A percentile compares a stretch with the other conserved stretches of the same genome.
Conservation (phyloP, 108 stramenopile species). For the Stephanodiscus triporus region DNA sequence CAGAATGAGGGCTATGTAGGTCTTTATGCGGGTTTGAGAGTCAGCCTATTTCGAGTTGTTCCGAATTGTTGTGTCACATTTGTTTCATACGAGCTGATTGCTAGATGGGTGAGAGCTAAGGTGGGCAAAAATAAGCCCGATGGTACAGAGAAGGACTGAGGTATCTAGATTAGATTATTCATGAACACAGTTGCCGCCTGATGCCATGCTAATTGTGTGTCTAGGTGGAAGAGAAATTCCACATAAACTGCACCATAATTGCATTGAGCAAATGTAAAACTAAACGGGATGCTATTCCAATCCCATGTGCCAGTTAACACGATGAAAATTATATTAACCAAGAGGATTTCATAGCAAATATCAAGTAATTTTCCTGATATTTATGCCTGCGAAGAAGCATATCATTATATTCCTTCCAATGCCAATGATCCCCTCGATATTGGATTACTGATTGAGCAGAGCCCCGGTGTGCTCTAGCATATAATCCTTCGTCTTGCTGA, state of each 20-base stretch:
- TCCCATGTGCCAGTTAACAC: neutral
- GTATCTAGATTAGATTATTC: too few relatives aligned
- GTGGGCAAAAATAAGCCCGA: neutral
- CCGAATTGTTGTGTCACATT: constrained; percentile 92
- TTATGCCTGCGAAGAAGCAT: neutral
- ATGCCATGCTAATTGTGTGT: neutral
- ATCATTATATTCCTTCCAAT: neutral
- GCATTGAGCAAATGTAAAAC: neutral
- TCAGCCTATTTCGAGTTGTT: constrained; percentile 81
- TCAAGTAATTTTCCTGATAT: neutral
- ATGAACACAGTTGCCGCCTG: too few relatives aligned
- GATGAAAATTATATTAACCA: neutral
- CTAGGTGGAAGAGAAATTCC: neutral
- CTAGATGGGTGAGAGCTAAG: constrained; percentile 63
- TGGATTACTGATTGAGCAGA: constrained; percentile 31
- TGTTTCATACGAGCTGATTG: constrained; percentile 82
- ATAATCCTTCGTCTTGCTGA: constrained; percentile 64
- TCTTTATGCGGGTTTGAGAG: constrained; percentile 81
- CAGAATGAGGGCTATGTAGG: constrained; percentile 72
- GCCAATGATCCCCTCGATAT: neutral
- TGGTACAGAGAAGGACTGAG: neutral
- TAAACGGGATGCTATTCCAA: neutral
- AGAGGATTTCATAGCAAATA: neutral
- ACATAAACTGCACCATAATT: neutral
- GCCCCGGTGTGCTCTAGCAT: constrained; percentile 66